Percentiles rank a stretch among this genome's conserved stretches.
Conservation (phyloP, 176 grass and related monocot species). For the Juncus effusus region DNA sequence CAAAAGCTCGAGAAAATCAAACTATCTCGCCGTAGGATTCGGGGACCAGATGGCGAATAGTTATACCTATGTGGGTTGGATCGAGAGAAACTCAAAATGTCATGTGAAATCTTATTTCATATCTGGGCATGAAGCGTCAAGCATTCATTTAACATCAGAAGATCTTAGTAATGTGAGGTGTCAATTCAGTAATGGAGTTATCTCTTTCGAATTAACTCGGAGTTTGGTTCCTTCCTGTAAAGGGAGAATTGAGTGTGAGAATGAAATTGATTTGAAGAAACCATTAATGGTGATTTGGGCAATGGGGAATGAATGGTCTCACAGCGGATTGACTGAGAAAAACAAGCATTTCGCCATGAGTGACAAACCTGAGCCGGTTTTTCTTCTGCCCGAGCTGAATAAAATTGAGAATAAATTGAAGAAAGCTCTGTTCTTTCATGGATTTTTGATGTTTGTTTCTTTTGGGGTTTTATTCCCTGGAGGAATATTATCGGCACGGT, state of each 20-base stretch:
- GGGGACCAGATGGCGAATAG: slow-evolving; percentile 63
- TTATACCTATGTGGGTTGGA: slow-evolving; percentile 74
- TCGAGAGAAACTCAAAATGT: slow-evolving; percentile 54
- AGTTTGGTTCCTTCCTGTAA: slow-evolving; percentile 54
- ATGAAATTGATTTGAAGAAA: slow-evolving; percentile 73
- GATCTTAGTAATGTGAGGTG: slow-evolving; percentile 66
- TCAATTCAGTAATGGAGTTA: slow-evolving; percentile 63
- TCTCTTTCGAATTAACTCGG: slow-evolving; percentile 85
- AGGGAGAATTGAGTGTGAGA: slow-evolving; percentile 54
- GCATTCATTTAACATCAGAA: slow-evolving; percentile 59
- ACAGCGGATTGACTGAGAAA: slow-evolving; percentile 42
- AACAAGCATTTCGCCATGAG: slow-evolving; percentile 85
- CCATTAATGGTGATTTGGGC: slow-evolving; percentile 88
- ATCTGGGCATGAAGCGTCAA: slow-evolving; percentile 48
- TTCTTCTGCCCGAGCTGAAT: slow-evolving; percentile 53
- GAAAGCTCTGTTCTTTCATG: slow-evolving; percentile 72
- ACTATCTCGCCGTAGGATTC: slow-evolving; percentile 71
- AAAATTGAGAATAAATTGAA: slow-evolving; percentile 79
- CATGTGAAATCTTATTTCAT: slow-evolving; percentile 74
- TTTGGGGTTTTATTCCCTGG: slow-evolving; percentile 88
- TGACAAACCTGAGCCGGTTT: slow-evolving; percentile 52
- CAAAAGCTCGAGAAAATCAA: slow-evolving; percentile 59
- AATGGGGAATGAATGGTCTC: slow-evolving; percentile 73
- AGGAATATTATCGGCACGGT: slow-evolving; percentile 80
- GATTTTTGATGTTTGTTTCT: slow-evolving; percentile 95